Conservation (phyloP, 768 basidiomycete species). For the Stropharia rugosoannulata region DNA sequence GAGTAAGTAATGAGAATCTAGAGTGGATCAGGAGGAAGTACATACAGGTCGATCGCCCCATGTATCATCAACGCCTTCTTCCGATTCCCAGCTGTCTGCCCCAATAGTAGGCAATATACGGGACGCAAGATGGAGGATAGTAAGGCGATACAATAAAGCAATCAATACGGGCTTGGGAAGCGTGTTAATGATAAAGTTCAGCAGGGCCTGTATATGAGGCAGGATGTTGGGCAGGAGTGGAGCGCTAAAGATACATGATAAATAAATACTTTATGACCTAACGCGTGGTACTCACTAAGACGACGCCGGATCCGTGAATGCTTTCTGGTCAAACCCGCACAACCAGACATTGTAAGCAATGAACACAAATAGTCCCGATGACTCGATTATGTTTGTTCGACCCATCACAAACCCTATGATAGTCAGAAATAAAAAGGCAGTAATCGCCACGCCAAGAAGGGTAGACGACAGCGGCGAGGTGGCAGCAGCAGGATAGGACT, state of each 20-base stretch:
- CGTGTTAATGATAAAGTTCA: slow-evolving; percentile 83
- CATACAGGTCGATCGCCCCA: slow-evolving; percentile 78
- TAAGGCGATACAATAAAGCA: slow-evolving; percentile 77
- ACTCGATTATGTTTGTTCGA: slow-evolving; percentile 91
- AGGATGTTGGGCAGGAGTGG: slow-evolving; percentile 78
- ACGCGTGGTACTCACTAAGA: slow-evolving; percentile 59
- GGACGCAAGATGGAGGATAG: slow-evolving; percentile 78
- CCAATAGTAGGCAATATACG: slow-evolving; percentile 84
- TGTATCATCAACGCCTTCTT: slow-evolving; percentile 56
- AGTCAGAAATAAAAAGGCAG: slow-evolving; percentile 87
- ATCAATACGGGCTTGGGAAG: slow-evolving; percentile 83
- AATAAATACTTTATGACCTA: background rate
- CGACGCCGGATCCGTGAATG: slow-evolving; percentile 70
- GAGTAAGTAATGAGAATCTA: background rate
- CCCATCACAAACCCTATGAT: slow-evolving; percentile 88
- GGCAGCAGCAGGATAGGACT: slow-evolving; percentile 84
- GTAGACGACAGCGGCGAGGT: slow-evolving; percentile 87
- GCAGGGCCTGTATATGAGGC: slow-evolving; percentile 75
- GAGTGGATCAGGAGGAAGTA: background rate
- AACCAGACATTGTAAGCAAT: slow-evolving; percentile 92
- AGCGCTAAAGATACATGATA: slow-evolving; percentile 40
- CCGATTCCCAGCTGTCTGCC: slow-evolving; percentile 74
- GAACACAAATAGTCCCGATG: slow-evolving; percentile 82
- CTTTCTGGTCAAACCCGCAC: slow-evolving; percentile 76
- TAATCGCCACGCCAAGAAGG: slow-evolving; percentile 82